These are phyloP conservation scores for Suhomyces xylopsoci DNA, from an alignment of 805 yeast species.

Conservation along the genomic window DNA sequence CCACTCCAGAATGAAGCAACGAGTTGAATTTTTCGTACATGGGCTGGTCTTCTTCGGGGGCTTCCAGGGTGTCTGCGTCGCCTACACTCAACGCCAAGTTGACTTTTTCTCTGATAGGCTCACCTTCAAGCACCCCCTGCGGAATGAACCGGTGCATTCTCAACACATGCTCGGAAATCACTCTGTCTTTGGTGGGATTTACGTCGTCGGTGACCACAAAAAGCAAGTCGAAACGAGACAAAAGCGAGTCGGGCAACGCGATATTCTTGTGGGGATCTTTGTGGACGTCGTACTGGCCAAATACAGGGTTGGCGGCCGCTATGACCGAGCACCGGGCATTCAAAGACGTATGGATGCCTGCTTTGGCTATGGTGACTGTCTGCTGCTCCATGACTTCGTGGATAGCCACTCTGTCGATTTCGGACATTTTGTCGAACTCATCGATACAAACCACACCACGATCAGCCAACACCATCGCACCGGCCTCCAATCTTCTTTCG, in stretches of 20 bases:
- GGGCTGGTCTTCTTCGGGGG: constrained; percentile 48
- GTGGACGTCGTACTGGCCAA: constrained; percentile 93
- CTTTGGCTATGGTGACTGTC: constrained; percentile 96
- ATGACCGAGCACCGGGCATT: constrained; percentile 96
- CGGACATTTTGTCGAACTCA: constrained; percentile 98
- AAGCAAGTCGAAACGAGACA: constrained; percentile 93
- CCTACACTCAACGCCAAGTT: constrained; percentile 80
- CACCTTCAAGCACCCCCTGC: constrained; percentile 87
- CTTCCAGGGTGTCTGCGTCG: constrained; percentile 43
- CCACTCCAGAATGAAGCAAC: constrained; percentile 76
- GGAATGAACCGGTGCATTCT: constrained; percentile 89
- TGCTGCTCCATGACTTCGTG: constrained; percentile 99
- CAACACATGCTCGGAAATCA: constrained; percentile 90
- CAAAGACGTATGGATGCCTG: constrained; percentile 94
- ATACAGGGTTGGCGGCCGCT: constrained; percentile 97
- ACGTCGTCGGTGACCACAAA: constrained; percentile 97
- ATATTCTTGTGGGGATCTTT: constrained; percentile 96
- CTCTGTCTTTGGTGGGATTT: constrained; percentile 76
- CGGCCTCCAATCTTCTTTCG: constrained; percentile 93
- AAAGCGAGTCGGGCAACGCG: constrained; percentile 92
- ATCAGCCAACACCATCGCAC: constrained; percentile 99
- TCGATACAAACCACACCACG: constrained; percentile 97
- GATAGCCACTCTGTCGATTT: constrained; percentile 93
- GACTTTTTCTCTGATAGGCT: constrained; percentile 80
- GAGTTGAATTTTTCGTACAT: constrained; percentile 86